Evolutionary conservation across 179 eudicot species (phyloP).

Genomic region (Monotropa hypopitys): DNA sequence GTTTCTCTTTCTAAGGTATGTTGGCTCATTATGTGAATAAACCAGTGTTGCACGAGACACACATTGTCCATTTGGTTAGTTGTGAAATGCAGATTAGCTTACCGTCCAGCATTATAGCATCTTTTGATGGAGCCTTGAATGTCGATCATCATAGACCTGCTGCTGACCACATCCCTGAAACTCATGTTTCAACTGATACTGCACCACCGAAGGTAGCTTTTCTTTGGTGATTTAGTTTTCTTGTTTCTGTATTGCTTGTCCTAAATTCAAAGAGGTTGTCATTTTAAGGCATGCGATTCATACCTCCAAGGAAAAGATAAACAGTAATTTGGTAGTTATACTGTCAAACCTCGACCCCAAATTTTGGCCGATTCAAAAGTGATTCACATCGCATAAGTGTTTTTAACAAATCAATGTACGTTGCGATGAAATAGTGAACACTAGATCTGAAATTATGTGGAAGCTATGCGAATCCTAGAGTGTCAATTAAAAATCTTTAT

Average conservation of each 20-base stretch:
- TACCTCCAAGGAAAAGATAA: neutral
- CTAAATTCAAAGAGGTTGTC: neutral
- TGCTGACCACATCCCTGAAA: neutral
- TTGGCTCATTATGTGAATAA: neutral
- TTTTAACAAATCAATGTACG: neutral
- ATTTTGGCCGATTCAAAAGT: neutral
- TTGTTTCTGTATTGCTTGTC: neutral
- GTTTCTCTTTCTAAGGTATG: slow-evolving; percentile 62
- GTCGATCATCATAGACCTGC: neutral
- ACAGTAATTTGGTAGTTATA: neutral
- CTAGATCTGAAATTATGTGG: no score
- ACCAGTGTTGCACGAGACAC: neutral
- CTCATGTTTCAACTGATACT: neutral
- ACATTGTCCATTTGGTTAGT: slow-evolving; percentile 1
- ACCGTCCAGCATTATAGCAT: slow-evolving; percentile 42
- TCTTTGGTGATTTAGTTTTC: neutral
- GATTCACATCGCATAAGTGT: neutral
- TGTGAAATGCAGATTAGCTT: slow-evolving; percentile 49
- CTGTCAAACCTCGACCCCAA: neutral
- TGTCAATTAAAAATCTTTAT: no score
- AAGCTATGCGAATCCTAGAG: no score
- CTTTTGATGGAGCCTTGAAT: slow-evolving; percentile 11
- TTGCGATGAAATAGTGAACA: no score
- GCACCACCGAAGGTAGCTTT: slow-evolving; percentile 3
- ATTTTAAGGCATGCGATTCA: neutral